These are phyloP conservation scores for Dacryopinax spathularia DNA, from an alignment of 768 basidiomycete species.

Conservation along the genomic window DNA sequence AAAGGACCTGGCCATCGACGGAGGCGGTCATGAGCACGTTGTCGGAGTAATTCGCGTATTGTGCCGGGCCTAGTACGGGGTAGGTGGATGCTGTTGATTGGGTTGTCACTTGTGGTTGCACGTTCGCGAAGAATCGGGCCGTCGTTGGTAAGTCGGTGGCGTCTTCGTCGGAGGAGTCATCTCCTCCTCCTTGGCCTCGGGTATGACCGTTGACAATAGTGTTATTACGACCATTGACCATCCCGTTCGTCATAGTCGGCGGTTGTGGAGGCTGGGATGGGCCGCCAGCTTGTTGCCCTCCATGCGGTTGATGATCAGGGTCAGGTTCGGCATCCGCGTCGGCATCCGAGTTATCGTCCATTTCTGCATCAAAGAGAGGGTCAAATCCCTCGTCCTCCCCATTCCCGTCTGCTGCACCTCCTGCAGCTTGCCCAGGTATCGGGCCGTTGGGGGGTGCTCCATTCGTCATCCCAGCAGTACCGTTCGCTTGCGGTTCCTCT, in stretches of 20 bases:
- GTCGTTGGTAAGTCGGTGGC: background rate
- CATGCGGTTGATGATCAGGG: background rate
- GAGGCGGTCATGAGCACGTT: slow-evolving; percentile 79
- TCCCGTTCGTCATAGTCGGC: background rate
- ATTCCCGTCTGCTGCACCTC: background rate
- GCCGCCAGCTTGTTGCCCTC: background rate
- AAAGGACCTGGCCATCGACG: slow-evolving; percentile 80
- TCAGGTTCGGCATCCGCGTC: background rate
- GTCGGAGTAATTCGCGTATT: slow-evolving; percentile 53
- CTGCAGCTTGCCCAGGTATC: background rate
- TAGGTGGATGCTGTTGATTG: slow-evolving; percentile 3
- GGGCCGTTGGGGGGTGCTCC: background rate
- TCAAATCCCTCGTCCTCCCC: background rate
- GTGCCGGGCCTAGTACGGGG: slow-evolving; percentile 48
- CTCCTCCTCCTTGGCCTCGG: background rate
- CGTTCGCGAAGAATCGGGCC: background rate
- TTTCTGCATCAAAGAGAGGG: slow-evolving; percentile 15
- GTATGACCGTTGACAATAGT: no score
- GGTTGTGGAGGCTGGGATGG: background rate
- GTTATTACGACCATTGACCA: no score
- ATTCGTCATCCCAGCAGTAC: background rate
- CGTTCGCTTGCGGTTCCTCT: background rate
- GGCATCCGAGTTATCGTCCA: slow-evolving; percentile 11
- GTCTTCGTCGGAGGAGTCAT: background rate
- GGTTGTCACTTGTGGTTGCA: background rate